Conservation (phyloP, 352 stramenopile species). For the Phytophthora capsici region DNA sequence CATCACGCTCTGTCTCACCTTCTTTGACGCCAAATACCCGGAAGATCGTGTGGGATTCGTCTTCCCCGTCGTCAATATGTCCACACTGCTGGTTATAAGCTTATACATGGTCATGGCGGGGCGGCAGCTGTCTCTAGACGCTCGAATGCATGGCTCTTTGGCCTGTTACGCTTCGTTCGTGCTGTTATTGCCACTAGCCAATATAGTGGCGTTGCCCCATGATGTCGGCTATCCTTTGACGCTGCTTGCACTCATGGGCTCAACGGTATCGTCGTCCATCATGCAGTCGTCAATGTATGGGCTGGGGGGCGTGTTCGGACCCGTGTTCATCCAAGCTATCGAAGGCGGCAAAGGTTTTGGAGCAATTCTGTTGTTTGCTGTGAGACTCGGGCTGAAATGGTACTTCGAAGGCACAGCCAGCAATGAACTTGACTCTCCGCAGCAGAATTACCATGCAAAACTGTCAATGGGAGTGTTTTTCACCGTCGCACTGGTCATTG, state of each 20-base stretch:
- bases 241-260: constrained; percentile 65
- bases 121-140: constrained; percentile 63
- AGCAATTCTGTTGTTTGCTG: constrained; percentile 72
- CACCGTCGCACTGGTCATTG: constrained; percentile 59
- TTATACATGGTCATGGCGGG: constrained; percentile 84
- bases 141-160: constrained; percentile 63
- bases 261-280: constrained; percentile 71
- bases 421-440: background rate
- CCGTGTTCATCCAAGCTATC: constrained; percentile 79
- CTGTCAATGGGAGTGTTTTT: constrained; percentile 79
- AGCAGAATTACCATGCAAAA: constrained; percentile 29
- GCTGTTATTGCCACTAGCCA: constrained; percentile 62
- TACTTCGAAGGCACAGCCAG: constrained; percentile 35
- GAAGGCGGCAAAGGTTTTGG: constrained; percentile 82
- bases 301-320: constrained; percentile 78
- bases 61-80: constrained; percentile 88
- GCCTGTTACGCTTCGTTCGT: constrained; percentile 61
- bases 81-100: constrained; percentile 75
- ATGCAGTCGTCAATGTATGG: constrained; percentile 79
- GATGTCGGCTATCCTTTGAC: constrained; percentile 63
- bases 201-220: constrained; percentile 57
- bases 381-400: constrained; percentile 69
- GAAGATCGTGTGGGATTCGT: constrained; percentile 75
- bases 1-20: constrained; percentile 79
- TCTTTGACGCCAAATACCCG: constrained; percentile 71